Base-by-base conservation (phyloP, 2,329 filamentous ascomycete species). In the Malbranchea zuffiana region DNA sequence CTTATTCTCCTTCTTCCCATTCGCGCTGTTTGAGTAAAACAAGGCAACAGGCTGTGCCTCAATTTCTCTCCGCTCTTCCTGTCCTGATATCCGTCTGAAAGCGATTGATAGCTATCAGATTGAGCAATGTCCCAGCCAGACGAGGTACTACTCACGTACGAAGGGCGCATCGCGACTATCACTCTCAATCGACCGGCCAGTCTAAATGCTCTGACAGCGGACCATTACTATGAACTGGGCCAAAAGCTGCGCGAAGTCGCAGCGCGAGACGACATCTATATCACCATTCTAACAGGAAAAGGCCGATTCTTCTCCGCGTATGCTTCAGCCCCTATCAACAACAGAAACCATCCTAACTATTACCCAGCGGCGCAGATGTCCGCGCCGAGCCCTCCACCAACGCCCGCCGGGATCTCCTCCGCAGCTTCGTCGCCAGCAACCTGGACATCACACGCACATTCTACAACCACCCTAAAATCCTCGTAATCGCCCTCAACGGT, bases 391-490 rank as follows among this genome's bases (percentile, higher is more conserved):
- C 60, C 10, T 44, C 45, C 37, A 61, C 68, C 39, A 61, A 64
- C 41, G 54, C 52, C 11, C 67, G 69, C 44, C 64, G 65, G n/a
- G 67, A 75, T 48, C 78, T 76, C 65, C 72, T 92, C 23, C 69
- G 72, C 35, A 66, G 57, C 53, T 93, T 96, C 61, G 80, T 84
- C 7, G 69, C 80, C 48, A 80, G 82, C 69, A 96, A 96, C 68
- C 74, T 95, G 39, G 82, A 93, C 69, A 74, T 84, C 51, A 90
- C 87, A 2, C 80, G 84, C 50, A 80, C 85, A 50, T 94, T 96
- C 67, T 87, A 90, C 67, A 79, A 78, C 10, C 90, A 96, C 63
- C 83, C 86, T 50, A 95, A 96, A 66, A 82, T 96, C 61, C 81
- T 96, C 16, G 74, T 96, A 42, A 79, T 80, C 0, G 90, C 84